Conservation (phyloP, 768 basidiomycete genomes). For the Kwoniella europaea region DNA sequence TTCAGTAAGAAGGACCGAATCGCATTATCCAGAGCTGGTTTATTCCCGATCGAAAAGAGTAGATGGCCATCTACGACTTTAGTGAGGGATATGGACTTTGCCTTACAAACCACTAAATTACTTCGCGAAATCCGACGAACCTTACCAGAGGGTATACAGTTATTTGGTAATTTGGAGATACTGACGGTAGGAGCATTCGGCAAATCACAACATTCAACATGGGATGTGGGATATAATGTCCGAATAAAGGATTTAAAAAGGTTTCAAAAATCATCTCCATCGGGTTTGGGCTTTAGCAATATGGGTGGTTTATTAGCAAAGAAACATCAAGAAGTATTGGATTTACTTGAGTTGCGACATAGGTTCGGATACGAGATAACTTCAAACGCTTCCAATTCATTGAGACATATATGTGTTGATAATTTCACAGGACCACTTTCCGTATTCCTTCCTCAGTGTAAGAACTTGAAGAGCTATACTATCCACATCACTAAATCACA, state of each 20-base stretch:
- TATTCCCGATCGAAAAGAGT: not conserved
- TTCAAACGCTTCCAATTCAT: not conserved
- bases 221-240: slow-evolving; percentile 4
- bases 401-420: slow-evolving; percentile 1
- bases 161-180: slow-evolving; percentile 4
- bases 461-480: not conserved
- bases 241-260: not conserved
- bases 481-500: slow-evolving; percentile 3
- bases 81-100: not conserved
- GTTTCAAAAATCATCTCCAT: not conserved
- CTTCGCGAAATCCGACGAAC: not conserved
- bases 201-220: slow-evolving; percentile 3
- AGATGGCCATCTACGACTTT: not conserved
- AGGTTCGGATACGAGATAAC: slow-evolving; percentile 5
- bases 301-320: not conserved
- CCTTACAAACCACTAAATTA: not conserved
- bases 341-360: not conserved
- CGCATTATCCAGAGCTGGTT: not conserved
- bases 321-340: not conserved
- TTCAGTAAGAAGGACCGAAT: not conserved
- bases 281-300: not conserved
- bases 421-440: slow-evolving; percentile 3
- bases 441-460: not conserved
- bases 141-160: not conserved
- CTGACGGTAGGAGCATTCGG: not conserved